Base-by-base conservation (phyloP, 306 rosid genomes). In the Oxytropis ochrocephala region DNA sequence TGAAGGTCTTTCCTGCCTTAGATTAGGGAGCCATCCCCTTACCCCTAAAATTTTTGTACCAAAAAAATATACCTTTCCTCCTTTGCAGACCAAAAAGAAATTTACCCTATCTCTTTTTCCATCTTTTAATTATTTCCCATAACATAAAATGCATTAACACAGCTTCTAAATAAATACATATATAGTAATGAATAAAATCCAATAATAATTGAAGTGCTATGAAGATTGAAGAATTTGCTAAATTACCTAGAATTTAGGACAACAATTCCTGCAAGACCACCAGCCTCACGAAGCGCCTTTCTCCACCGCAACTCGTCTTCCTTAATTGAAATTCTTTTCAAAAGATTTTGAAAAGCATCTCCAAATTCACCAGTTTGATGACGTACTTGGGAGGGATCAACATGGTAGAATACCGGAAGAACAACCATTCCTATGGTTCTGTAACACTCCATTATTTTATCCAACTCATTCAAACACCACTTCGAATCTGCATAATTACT, bases 371-470 rank as follows among this genome's bases (percentile, higher is more conserved):
- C 33, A 0, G 35, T 57, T 54, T 56, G 64, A 13, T 5, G 27
- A n/a, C 44, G 44, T 2, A 57, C 42, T 17, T 75, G 35, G 0
- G 51, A 46, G 7, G 79, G 79, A n/a, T 41, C 11, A 0, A 64
- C 65, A 11, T 13, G 29, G 3, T 52, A 71, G 59, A 71, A 71
- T 11, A 71, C 56, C 0, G 78, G 78, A 0, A 74, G 10, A 41
- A 73, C 72, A 10, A 53, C 38, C 2, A 30, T 65, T 0, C 36
- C 11, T 30, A 2, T 6, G n/a, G 30, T 29, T 43, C 53, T 41
- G 1, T 3, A 4, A 29, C 61, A 43, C 41, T 30, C 43, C 55
- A 70, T 29, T 5, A 71, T 71, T 35, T 2, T 1, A 0, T 5
- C 4, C 9, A 70, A 16, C 53, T 53, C 57, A 4, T 8, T 4